These are phyloP conservation scores for Immersiella caudata DNA, from an alignment of 495 filamentous ascomycete genomes.

Conservation along the genomic window DNA sequence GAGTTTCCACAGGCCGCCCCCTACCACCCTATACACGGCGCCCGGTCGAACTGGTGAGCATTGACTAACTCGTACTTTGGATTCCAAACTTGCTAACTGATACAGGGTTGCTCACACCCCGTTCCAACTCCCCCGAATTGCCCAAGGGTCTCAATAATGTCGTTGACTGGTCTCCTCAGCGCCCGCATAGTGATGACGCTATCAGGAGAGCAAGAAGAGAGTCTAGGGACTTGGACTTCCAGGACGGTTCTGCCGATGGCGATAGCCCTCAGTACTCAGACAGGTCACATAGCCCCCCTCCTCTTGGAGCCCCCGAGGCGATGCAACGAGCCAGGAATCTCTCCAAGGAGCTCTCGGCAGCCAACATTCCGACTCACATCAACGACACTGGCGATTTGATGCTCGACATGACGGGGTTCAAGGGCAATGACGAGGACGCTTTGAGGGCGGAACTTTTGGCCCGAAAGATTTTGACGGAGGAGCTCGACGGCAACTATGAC, in stretches of 20 bases:
- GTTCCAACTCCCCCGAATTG: constrained; percentile 64
- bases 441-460: constrained; percentile 89
- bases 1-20: constrained; percentile 42
- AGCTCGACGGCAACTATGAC: constrained; percentile 92
- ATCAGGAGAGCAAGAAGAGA: constrained; percentile 40
- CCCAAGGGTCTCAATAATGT: constrained; percentile 46
- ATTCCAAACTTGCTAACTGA: constrained; percentile 18
- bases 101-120: constrained; percentile 62
- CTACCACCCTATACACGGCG: constrained; percentile 35
- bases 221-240: constrained; percentile 51
- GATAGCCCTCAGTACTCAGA: constrained; percentile 46
- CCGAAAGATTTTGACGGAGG: constrained; percentile 92
- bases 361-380: constrained; percentile 89
- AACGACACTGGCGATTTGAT: constrained; percentile 95
- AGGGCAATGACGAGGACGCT: constrained; percentile 88
- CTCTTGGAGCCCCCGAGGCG: constrained; percentile 72
- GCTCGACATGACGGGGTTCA: constrained; percentile 98
- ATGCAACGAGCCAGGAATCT: constrained; percentile 80
- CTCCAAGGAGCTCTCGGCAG: constrained; percentile 82
- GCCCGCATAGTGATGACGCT: constrained; percentile 49
- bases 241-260: constrained; percentile 39
- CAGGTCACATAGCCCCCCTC: constrained; percentile 75
- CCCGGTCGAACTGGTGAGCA: constrained; percentile 36
- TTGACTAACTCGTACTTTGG: background rate
- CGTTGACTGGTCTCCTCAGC: constrained; percentile 48